Evolutionary conservation across 495 filamentous ascomycete genomes (phyloP), one percentile per base, ranked within the genome.

Genomic region (Hapsidospora chrysogenum): DNA sequence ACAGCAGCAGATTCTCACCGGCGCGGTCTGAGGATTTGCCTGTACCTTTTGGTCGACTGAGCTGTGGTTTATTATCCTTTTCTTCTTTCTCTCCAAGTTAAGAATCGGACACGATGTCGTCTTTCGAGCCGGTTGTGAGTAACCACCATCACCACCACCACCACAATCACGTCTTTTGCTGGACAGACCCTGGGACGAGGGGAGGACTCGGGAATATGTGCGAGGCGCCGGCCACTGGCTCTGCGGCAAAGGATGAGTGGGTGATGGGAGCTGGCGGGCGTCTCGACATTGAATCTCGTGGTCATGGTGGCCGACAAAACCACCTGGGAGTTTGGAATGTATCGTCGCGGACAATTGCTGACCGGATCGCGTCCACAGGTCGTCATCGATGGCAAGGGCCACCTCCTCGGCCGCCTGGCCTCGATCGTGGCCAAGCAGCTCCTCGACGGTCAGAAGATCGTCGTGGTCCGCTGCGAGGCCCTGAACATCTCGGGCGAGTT

Each of bases 401-500:
- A 97, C 69, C 82, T 97, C 57, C 83, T 96, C 61, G 89, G 89
- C 72, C 89, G 89, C 59, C 75, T 97, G 60, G 92, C 89, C 71
- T 89, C 80, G 64, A 95, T 81, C 59, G 86, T 97, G 53, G 92
- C 89, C 58, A 97, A 97, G 75, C 89, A 97, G 74, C 78, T 97
- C 55, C 83, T 97, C 53, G 92, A 82, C 63, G 89, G 89, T 58
- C 92, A 96, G 73, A 94, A 96, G 78, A 86, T 97, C 63, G 87
- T 94, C 44, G 78, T 97, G 43, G 92, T 97, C 58, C 83, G 89
- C 72, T 93, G 83, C 72, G 89, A 97, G 65, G 82, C 80, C 53
- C 76, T 97, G 57, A 96, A 96, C 76, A 96, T 97, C 75, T 97
- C 89, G 51, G 89, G 89, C 69, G 89, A 95, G 70, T 97, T 97